Conservation (phyloP, 2,329 filamentous ascomycete genomes). For the Venturia effusa region DNA sequence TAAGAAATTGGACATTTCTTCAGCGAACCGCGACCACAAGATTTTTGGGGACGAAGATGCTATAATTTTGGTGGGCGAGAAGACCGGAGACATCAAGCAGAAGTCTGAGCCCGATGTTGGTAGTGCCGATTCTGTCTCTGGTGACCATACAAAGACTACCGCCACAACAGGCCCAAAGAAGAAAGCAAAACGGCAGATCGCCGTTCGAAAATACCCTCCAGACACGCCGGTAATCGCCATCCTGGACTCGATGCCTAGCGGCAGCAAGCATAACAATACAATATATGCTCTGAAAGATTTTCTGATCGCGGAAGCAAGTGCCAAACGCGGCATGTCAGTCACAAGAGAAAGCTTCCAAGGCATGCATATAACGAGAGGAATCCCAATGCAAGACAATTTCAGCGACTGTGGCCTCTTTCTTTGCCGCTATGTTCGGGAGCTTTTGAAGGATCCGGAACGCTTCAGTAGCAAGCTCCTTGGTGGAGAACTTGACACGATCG, state of each 20-base stretch:
- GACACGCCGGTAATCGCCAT: conserved; percentile 36
- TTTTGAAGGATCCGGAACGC: conserved; percentile 60
- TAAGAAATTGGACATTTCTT: neutral
- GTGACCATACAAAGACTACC: neutral
- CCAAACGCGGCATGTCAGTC: conserved; percentile 44
- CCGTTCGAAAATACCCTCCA: conserved; percentile 14
- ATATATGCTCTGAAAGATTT: conserved; percentile 65
- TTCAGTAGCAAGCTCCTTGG: conserved; percentile 59
- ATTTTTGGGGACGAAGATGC: neutral
- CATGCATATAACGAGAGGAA: conserved; percentile 56
- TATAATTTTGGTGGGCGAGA: neutral
- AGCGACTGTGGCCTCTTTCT: conserved; percentile 87
- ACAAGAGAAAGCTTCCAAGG: conserved; percentile 38
- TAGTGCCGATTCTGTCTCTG: neutral
- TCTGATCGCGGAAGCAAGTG: conserved; percentile 58
- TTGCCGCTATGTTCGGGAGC: conserved; percentile 72
- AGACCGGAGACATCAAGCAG: neutral
- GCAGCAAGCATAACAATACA: conserved; percentile 50
- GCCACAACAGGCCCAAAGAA: conserved; percentile 11
- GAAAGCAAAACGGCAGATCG: conserved; percentile 15
- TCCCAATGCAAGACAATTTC: conserved; percentile 73
- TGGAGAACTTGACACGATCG: conserved; percentile 46
- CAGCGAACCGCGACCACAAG: neutral
- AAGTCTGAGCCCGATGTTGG: neutral
- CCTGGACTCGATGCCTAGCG: conserved; percentile 67